A percentile compares a stretch with the other conserved stretches of the same genome.
Conservation (phyloP, 768 basidiomycete species). For the Termitomyces sp. region DNA sequence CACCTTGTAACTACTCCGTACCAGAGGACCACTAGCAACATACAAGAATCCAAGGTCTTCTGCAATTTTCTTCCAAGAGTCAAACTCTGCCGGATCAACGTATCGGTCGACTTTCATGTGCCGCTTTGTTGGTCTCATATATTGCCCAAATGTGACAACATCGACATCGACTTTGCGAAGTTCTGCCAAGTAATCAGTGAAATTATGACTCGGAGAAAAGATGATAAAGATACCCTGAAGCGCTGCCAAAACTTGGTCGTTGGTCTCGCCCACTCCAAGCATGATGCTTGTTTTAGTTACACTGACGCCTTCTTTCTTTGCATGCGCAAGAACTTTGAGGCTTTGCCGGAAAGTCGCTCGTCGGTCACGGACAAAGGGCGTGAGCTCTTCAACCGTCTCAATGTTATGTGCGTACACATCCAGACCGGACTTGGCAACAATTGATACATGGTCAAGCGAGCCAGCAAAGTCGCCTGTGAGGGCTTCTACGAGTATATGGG, state of each 20-base stretch:
- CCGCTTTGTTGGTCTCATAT: slow-evolving; percentile 98
- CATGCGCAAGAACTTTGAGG: slow-evolving; percentile 73
- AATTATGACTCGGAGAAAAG: neutral
- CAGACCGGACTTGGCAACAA: slow-evolving; percentile 88
- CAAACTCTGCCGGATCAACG: slow-evolving; percentile 91
- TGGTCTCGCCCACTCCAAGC: slow-evolving; percentile 93
- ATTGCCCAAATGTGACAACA: slow-evolving; percentile 98
- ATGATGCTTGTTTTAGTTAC: slow-evolving; percentile 98
- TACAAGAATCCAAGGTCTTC: slow-evolving; percentile 96
- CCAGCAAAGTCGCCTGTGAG: slow-evolving; percentile 94
- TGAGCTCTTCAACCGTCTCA: slow-evolving; percentile 92
- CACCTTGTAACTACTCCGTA: slow-evolving; percentile 96
- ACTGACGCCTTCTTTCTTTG: slow-evolving; percentile 77
- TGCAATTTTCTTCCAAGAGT: slow-evolving; percentile 83
- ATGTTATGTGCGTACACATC: slow-evolving; percentile 99
- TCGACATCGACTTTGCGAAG: slow-evolving; percentile 86
- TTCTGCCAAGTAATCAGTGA: slow-evolving; percentile 42
- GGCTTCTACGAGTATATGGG: slow-evolving; percentile 94
- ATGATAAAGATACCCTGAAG: slow-evolving; percentile 50
- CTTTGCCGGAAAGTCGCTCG: slow-evolving; percentile 88
- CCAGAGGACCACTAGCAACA: slow-evolving; percentile 93
- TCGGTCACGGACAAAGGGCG: slow-evolving; percentile 93
- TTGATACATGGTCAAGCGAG: slow-evolving; percentile 62
- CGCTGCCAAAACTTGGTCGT: slow-evolving; percentile 76
- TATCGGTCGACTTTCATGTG: slow-evolving; percentile 99